phyloP scores from a whole-genome alignment of 345 rosid genomes.

The Chamaenerion angustifolium region DNA sequence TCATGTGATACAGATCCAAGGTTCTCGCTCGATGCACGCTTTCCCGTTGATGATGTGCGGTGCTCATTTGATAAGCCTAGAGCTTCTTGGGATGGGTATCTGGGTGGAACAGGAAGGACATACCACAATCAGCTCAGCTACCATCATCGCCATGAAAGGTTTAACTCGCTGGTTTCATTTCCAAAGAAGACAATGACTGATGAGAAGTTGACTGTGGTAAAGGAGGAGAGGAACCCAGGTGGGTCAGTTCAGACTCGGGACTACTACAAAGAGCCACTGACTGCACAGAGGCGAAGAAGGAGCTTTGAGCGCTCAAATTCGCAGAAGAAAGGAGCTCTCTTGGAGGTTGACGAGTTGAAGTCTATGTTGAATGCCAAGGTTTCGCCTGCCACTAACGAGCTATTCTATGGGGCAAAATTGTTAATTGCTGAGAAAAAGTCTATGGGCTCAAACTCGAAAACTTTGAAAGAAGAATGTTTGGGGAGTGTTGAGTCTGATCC shows the following conservation, averaged over 20 bases:
- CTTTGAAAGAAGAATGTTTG: slow-evolving; percentile 20
- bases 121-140: not conserved
- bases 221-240: slow-evolving; percentile 42
- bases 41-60: slow-evolving; percentile 36
- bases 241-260: slow-evolving; percentile 73
- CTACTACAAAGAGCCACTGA: slow-evolving; percentile 45
- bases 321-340: slow-evolving; percentile 29
- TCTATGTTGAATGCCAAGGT: slow-evolving; percentile 47
- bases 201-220: slow-evolving; percentile 17
- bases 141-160: slow-evolving; percentile 27
- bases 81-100: slow-evolving; percentile 41
- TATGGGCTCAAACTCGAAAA: slow-evolving; percentile 47
- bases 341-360: slow-evolving; percentile 58
- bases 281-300: slow-evolving; percentile 35
- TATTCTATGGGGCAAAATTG: slow-evolving; percentile 48
- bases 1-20: slow-evolving; percentile 62
- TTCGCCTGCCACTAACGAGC: slow-evolving; percentile 49
- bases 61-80: slow-evolving; percentile 34
- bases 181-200: slow-evolving; percentile 30
- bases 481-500: slow-evolving; percentile 24
- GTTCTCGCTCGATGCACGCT: slow-evolving; percentile 34
- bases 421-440: slow-evolving; percentile 42
- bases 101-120: slow-evolving; percentile 32
- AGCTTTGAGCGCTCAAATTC: slow-evolving; percentile 61
- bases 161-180: slow-evolving; percentile 36